phyloP scores from a whole-genome alignment of 495 filamentous ascomycete species.

The Thozetella sp. region DNA sequence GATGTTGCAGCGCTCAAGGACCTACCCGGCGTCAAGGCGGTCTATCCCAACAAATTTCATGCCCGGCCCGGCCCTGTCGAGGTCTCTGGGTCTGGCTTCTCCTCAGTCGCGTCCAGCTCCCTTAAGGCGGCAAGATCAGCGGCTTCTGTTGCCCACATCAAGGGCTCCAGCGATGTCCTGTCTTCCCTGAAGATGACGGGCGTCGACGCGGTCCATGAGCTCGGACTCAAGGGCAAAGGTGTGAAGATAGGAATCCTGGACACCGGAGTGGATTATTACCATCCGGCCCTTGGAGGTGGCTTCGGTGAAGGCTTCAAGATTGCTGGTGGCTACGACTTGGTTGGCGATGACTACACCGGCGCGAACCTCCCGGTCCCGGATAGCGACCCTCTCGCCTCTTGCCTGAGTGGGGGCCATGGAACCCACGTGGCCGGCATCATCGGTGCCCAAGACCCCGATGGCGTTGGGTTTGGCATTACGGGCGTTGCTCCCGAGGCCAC shows the following conservation, averaged over 20 bases:
- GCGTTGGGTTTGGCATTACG: background rate
- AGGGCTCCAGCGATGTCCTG: background rate
- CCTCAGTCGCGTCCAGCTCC: background rate
- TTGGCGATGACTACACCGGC: slow-evolving; percentile 24
- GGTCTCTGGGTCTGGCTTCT: background rate
- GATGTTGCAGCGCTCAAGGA: background rate
- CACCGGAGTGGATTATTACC: slow-evolving; percentile 32
- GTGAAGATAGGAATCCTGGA: slow-evolving; percentile 10
- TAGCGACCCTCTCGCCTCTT: slow-evolving; percentile 28
- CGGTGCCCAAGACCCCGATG: background rate
- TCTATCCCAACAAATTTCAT: slow-evolving; percentile 5
- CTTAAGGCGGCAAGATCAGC: background rate
- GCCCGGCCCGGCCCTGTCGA: background rate
- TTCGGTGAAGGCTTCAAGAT: slow-evolving; percentile 36
- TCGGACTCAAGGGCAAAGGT: slow-evolving; percentile 9
- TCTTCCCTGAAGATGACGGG: slow-evolving; percentile 6
- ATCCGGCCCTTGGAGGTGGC: slow-evolving; percentile 36
- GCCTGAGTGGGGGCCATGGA: slow-evolving; percentile 3
- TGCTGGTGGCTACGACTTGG: slow-evolving; percentile 27
- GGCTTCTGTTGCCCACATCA: background rate
- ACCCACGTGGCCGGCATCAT: slow-evolving; percentile 5
- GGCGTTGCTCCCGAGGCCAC: slow-evolving; percentile 6
- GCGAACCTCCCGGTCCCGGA: slow-evolving; percentile 14
- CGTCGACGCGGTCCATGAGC: background rate
- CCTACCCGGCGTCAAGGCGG: slow-evolving; percentile 4